A percentile compares a stretch with the other conserved stretches of the same genome.
Conservation (phyloP, 2,329 filamentous ascomycete genomes). For the Fusarium chaquense region DNA sequence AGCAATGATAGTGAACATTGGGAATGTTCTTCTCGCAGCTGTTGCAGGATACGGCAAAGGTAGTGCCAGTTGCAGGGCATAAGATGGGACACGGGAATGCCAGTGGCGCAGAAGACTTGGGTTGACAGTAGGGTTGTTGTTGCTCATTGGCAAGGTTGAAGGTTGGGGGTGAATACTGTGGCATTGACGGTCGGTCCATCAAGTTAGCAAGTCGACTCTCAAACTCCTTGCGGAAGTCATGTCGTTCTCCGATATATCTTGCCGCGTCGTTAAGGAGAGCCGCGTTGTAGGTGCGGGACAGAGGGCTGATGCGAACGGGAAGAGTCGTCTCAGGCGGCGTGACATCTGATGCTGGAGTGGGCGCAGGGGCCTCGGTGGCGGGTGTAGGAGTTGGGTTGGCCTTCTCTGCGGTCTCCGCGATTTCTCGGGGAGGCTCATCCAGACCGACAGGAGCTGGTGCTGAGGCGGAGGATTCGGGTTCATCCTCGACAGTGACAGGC, state of each 20-base stretch:
- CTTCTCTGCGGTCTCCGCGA: conserved; percentile 27
- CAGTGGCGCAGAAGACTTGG: conserved; percentile 1
- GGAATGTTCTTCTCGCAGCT: conserved; percentile 83
- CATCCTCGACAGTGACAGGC: conserved; percentile 65
- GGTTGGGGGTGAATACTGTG: conserved; percentile 10
- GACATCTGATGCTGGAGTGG: conserved; percentile 25
- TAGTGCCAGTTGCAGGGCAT: conserved; percentile 36
- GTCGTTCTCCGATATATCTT: conserved; percentile 40
- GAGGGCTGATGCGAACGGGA: conserved; percentile 41
- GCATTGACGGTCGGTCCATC: conserved; percentile 41
- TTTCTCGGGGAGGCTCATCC: conserved; percentile 36
- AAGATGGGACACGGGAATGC: conserved; percentile 6
- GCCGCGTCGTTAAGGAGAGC: conserved; percentile 47
- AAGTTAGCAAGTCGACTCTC: conserved; percentile 47
- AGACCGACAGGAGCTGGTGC: conserved; percentile 16
- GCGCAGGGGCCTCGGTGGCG: conserved; percentile 38
- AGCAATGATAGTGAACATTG: conserved; percentile 92
- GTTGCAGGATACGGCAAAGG: conserved; percentile 94
- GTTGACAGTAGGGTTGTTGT: conserved; percentile 14
- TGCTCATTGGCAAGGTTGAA: conserved; percentile 5
- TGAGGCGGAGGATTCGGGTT: conserved; percentile 51
- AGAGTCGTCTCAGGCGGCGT: conserved; percentile 40
- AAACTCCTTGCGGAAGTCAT: conserved; percentile 45
- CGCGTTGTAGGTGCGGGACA: conserved; percentile 48
- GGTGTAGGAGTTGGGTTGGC: conserved; percentile 33